A percentile compares a stretch with the other conserved stretches of the same genome.
Evolutionary conservation across 768 basidiomycete species (phyloP).

Genomic region (Fomitopsis pulvina): DNA sequence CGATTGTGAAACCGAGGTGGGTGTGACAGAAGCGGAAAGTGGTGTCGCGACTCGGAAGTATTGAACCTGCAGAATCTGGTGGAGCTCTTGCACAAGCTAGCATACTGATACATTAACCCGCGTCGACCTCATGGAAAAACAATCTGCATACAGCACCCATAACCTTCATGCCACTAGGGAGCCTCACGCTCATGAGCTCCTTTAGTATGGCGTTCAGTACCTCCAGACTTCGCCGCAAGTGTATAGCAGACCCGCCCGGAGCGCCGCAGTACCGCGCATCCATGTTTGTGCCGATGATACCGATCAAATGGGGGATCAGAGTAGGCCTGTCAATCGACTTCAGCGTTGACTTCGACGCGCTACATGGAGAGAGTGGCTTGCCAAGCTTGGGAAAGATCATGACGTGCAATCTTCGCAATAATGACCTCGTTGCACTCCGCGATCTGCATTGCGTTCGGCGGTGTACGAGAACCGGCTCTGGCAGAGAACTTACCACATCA

Average conservation of each 20-base stretch:
- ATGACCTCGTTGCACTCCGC: constrained; percentile 72
- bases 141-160: constrained; percentile 51
- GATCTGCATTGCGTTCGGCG: constrained; percentile 42
- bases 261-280: constrained; percentile 40
- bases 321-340: constrained; percentile 40
- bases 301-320: constrained; percentile 48
- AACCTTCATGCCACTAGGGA: constrained; percentile 57
- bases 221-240: constrained; percentile 54
- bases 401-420: constrained; percentile 68
- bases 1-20: constrained; percentile 29
- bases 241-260: constrained; percentile 31
- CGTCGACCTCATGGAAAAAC: background rate
- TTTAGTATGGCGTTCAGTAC: constrained; percentile 62
- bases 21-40: constrained; percentile 26
- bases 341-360: background rate
- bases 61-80: constrained; percentile 48
- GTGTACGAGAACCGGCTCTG: constrained; percentile 5
- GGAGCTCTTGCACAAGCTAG: constrained; percentile 51
- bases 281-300: constrained; percentile 46
- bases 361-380: constrained; percentile 23
- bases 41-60: constrained; percentile 49
- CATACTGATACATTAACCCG: constrained; percentile 4
- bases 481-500: constrained; percentile 46
- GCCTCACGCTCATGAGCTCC: constrained; percentile 65
- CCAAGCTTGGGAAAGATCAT: constrained; percentile 75